Evolutionary conservation across 805 yeast species (phyloP), one percentile per base, ranked within the genome.

Genomic region (Wickerhamomyces silvicola): DNA sequence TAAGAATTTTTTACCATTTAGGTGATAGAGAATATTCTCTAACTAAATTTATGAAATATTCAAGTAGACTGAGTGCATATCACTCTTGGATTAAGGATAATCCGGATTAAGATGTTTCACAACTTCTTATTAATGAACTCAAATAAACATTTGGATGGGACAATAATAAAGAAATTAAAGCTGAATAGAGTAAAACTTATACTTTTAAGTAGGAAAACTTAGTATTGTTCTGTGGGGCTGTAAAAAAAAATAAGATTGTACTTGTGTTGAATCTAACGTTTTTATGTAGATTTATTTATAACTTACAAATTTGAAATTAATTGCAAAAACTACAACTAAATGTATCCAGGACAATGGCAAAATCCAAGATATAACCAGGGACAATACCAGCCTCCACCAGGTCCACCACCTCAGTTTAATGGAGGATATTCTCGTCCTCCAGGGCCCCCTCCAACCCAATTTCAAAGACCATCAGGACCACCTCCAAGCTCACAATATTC

Each of bases 61-160:
- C 78, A 24, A 54, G 65, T 11, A 81, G 90, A 1, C 79, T 78
- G 70, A 79, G 92, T 48, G 67, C 81, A 2, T 70, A 67, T 43
- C 82, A 77, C 50, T 64, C 74, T 55, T 52, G 84, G 82, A 36
- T 67, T 56, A 57, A 52, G 30, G 64, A 52, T 5, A 56, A 75
- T 34, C 60, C 60, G 9, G 60, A 58, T 8, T 26, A 51, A 5
- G 80, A 75, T 44, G 57, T 77, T 16, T 68, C 70, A 1, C 79
- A 75, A 23, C 42, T 47, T 21, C 63, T 70, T 37, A 54, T 70
- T 22, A 58, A 60, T 7, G 71, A 66, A 33, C 50, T 78, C 40
- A 59, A 60, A 30, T 46, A 42, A 10, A 48, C 45, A 11, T 58
- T 70, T 35, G 70, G 70, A 4, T 70, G 82, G 71, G 52, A 54